phyloP scores from a whole-genome alignment of 1,284 basidiomycete genomes.

The Volvariella surrecta region DNA sequence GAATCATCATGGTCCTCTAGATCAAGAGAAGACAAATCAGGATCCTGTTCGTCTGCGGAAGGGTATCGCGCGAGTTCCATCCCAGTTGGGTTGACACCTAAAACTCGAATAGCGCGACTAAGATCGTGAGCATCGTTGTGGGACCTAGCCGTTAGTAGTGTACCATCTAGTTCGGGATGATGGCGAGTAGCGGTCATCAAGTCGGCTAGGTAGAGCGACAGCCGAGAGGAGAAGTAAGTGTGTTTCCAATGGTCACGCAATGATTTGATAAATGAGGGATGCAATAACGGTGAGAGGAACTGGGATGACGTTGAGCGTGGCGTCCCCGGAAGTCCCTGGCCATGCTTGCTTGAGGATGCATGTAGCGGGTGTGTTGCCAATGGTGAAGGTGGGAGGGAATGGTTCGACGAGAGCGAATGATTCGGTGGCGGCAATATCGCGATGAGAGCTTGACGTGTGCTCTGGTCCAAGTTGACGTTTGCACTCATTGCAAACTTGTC shows the following conservation, averaged over 20 bases:
- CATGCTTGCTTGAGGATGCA: slow-evolving; percentile 4
- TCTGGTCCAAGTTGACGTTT: slow-evolving; percentile 37
- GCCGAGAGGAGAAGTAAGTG: slow-evolving; percentile 34
- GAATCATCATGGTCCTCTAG: no score
- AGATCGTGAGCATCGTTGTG: slow-evolving; percentile 54
- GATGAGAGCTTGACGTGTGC: slow-evolving; percentile 29
- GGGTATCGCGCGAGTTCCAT: slow-evolving; percentile 30
- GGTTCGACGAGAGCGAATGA: slow-evolving; percentile 4
- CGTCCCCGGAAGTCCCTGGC: background rate
- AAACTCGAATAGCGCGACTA: slow-evolving; percentile 52
- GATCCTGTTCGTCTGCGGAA: slow-evolving; percentile 15
- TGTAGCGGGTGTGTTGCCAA: slow-evolving; percentile 12
- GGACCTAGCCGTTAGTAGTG: slow-evolving; percentile 51
- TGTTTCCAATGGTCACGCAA: slow-evolving; percentile 28
- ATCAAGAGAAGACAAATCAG: no score
- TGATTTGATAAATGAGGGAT: slow-evolving; percentile 28
- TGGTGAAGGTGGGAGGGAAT: slow-evolving; percentile 10
- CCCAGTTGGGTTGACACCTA: slow-evolving; percentile 48
- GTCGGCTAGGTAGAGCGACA: slow-evolving; percentile 61
- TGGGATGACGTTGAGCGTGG: slow-evolving; percentile 9
- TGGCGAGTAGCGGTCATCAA: slow-evolving; percentile 67
- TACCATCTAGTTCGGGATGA: slow-evolving; percentile 60
- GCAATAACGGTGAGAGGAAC: slow-evolving; percentile 14
- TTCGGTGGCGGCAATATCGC: slow-evolving; percentile 16
- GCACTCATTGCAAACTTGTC: slow-evolving; percentile 73